Evolutionary conservation across 129 eudicot species (phyloP).

Genomic region (Dittrichia graveolens): DNA sequence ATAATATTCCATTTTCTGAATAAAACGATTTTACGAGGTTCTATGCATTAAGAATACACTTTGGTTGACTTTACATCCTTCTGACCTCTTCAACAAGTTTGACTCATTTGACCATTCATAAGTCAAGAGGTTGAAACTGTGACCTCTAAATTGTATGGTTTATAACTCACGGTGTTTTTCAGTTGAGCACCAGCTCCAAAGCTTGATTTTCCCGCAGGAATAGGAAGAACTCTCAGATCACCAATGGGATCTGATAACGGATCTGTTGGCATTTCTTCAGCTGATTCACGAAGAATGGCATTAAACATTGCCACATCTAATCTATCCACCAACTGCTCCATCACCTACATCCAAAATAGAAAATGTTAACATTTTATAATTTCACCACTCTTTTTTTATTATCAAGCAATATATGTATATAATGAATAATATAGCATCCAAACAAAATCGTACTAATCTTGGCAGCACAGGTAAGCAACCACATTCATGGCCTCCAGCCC

Average conservation of each 20-base stretch:
- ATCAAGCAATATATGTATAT: neutral
- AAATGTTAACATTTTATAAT: neutral
- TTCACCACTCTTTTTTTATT: neutral
- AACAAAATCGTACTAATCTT: conserved; percentile 45
- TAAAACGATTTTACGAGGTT: neutral
- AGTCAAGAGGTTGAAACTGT: neutral
- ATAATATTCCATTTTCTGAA: neutral
- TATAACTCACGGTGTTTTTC: conserved; percentile 79
- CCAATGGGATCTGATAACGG: conserved; percentile 89
- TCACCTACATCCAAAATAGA: conserved; percentile 50
- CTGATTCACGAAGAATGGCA: conserved; percentile 88
- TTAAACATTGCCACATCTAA: conserved; percentile 96
- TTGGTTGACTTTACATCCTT: neutral
- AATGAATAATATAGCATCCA: neutral
- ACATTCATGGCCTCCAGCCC: conserved; percentile 91
- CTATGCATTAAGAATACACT: neutral
- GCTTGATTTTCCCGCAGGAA: conserved; percentile 83
- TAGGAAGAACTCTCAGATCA: conserved; percentile 73
- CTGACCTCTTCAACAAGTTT: conserved; percentile 1
- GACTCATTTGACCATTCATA: neutral
- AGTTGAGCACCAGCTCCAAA: conserved; percentile 94
- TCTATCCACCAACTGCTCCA: conserved; percentile 92
- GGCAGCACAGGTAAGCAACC: conserved; percentile 71
- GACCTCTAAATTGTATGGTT: neutral
- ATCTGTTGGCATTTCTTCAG: conserved; percentile 92